A percentile compares a stretch with the other conserved stretches of the same genome.
phyloP scores from a whole-genome alignment of 1,284 basidiomycete species.

The Waitea zeae region DNA sequence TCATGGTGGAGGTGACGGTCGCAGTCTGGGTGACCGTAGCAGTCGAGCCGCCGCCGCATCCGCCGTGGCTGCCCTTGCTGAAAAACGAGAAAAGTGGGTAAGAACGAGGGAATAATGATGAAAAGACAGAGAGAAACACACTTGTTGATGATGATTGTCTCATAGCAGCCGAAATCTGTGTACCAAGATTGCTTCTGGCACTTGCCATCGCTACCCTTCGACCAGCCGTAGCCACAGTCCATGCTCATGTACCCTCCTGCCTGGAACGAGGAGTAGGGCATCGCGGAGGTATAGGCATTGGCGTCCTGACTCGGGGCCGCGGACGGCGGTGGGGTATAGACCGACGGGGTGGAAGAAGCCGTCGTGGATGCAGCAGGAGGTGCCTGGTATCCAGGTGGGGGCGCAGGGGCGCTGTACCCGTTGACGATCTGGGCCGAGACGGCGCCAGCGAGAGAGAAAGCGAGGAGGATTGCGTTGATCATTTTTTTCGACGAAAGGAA shows the following conservation, averaged over 20 bases:
- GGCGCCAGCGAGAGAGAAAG: conserved; percentile 35
- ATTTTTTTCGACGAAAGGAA: conserved; percentile 20
- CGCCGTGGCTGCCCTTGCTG: conserved; percentile 10
- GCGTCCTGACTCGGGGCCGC: conserved; percentile 22
- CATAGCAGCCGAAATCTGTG: conserved; percentile 39
- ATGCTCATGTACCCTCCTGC: conserved; percentile 43
- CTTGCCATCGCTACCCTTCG: conserved; percentile 32
- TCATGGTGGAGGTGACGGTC: conserved; percentile 21
- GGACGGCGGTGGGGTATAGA: conserved; percentile 5
- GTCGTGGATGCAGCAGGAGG: conserved; percentile 16
- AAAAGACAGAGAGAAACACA: too few relatives aligned
- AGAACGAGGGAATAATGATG: too few relatives aligned
- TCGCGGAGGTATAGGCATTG: too few relatives aligned
- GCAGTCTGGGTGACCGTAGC: conserved; percentile 16
- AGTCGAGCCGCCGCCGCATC: conserved; percentile 10
- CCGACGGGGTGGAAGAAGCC: conserved; percentile 14
- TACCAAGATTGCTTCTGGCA: conserved; percentile 38
- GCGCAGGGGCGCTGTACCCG: conserved; percentile 27
- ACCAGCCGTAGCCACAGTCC: conserved; percentile 49
- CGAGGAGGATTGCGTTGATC: conserved; percentile 44
- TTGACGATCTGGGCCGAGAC: conserved; percentile 38
- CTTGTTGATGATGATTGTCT: conserved; percentile 49
- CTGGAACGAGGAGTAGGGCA: conserved; percentile 39
- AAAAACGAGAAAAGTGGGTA: too few relatives aligned
- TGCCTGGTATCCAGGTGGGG: conserved; percentile 4